Base-by-base conservation (phyloP, 2,329 filamentous ascomycete species). In the Neoscytalidium dimidiatum region DNA sequence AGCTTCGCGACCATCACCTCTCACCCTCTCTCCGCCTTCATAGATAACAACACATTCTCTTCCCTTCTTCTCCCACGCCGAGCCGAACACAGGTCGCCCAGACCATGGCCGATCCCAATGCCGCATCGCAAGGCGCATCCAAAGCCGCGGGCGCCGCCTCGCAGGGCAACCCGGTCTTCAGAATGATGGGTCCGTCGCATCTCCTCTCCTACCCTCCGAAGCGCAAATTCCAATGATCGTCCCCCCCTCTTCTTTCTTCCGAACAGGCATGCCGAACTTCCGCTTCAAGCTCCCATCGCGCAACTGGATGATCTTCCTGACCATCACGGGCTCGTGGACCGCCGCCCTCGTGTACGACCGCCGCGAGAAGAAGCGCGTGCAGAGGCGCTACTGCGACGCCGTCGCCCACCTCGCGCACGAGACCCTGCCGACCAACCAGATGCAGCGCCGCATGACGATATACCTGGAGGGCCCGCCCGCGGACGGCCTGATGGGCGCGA, bases 241-340 rank as follows among this genome's bases (percentile, higher is more conserved):
- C n/a, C n/a, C n/a, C n/a, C n/a, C n/a, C n/a, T n/a, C n/a, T 35
- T 14, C 41, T 49, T 7, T 14, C 19, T 44, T 66, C 29, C n/a
- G n/a, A n/a, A 17, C 64, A 90, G 94, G 94, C 65, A 82, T 99
- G 66, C 94, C 94, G 58, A 91, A 90, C 70, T 86, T 97, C 67
- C 90, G 91, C 66, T 85, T 89, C 71, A 92, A 88, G 78, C 87
- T 99, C 19, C 95, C 95, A 7, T 98, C 94, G 19, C 91, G 95
- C 67, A 98, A 98, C 77, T 99, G 95, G 95, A 88, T 95, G 80
- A 97, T 99, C 73, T 99, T 99, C 81, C 88, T 94, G 78, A 84
- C 90, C 52, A 78, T 98, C 64, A 90, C 90, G 11, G 89, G 89
- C 62, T 87, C 91, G 52, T 90, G 97, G 74, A 88, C 92, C 5